These are phyloP conservation scores for Closterium sp. DNA, from an alignment of 139 green algal species.

Conservation along the genomic window DNA sequence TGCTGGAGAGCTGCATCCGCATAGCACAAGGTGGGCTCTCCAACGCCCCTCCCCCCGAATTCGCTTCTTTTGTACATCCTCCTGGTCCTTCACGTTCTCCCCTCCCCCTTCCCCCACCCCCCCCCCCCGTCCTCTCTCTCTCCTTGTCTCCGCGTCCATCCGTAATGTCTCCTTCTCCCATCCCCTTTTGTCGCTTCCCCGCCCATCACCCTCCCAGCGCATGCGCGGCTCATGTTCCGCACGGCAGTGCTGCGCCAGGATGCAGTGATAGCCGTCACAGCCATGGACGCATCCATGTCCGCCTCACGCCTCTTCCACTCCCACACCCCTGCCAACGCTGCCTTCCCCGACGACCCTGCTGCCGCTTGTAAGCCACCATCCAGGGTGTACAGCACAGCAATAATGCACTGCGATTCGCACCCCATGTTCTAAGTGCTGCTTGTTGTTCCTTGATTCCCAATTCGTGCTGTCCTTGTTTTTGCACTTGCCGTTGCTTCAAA, in stretches of 20 bases:
- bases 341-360: background rate
- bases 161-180: background rate
- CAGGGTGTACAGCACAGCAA: too few species aligned
- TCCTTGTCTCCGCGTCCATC: background rate
- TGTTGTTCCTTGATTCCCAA: too few species aligned
- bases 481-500: background rate
- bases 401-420: too few species aligned
- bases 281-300: conserved; percentile 37
- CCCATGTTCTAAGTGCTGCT: too few species aligned
- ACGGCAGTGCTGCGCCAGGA: conserved; percentile 55
- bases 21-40: conserved; percentile 65
- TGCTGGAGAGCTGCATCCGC: conserved; percentile 83
- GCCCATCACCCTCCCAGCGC: conserved; percentile 52
- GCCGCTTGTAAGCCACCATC: background rate
- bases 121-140: background rate
- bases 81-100: background rate
- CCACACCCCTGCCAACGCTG: background rate
- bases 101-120: background rate
- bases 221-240: conserved; percentile 74
- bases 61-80: background rate
- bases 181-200: background rate
- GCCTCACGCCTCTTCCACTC: background rate
- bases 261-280: conserved; percentile 33
- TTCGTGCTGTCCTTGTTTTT: background rate
- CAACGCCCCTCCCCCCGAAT: background rate